Base-by-base conservation (phyloP, 108 stramenopile genomes). In the Fistulifera pelliculosa region DNA sequence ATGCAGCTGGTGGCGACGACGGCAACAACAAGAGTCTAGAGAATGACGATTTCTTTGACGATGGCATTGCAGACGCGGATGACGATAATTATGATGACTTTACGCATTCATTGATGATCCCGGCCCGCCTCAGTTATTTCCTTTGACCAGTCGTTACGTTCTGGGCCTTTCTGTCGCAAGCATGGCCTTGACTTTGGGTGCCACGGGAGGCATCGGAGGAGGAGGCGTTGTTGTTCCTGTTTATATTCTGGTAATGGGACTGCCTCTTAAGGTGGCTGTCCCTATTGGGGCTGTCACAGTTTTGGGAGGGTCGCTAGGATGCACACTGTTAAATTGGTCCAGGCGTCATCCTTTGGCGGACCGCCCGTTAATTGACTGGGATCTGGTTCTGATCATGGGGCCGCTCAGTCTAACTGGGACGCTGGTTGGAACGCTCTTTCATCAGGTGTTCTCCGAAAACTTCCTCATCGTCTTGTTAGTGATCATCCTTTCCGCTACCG, bases 301-400 rank as follows among this genome's bases (percentile, higher is more conserved):
- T n/a, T 61, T 80, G 39, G 85, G 85, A 28, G 85, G 81, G 2
- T 73, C 81, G 2, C 27, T 81, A 35, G 81, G 76, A 27, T 83
- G 77, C 49, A 73, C 71, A 18, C 49, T 67, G 38, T 50, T 65
- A 22, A 77, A 82, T 60, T 38, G 47, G 24, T 22, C 39, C 31
- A 64, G 62, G 47, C 53, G 78, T 14, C 78, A 81, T 49, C 85
- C 93, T 2, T 24, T 52, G 11, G 83, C 81, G 2, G 81, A 95
- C 50, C 72, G 93, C 14, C 86, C 91, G 6, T 66, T 96, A 14
- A 78, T 96, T 15, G 95, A 96, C 65, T 96, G 95, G 95, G 91
- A 96, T 56, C 73, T 96, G 0, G 81, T 96, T 35, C 23, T 94
- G 14, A 70, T 90, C 2, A 94, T 94, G 93, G 93, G 93, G 66